Conservation (phyloP, 257 asterid species). For the Coffea eugenioides region DNA sequence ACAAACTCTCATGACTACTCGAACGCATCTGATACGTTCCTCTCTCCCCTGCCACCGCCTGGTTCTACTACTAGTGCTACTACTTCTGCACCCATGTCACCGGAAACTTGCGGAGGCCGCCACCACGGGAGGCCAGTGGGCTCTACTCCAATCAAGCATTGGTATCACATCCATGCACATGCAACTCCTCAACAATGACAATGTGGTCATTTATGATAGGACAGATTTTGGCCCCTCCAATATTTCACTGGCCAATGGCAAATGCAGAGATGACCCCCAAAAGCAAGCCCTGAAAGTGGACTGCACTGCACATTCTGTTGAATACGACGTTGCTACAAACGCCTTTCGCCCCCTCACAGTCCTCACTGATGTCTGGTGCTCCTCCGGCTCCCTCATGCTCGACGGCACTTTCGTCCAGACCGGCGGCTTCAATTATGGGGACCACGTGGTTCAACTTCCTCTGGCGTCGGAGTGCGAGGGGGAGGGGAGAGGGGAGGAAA, state of each 20-base stretch:
- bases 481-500: no score
- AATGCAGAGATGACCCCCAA: constrained; percentile 32
- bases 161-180: constrained; percentile 64
- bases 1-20: constrained; percentile 7
- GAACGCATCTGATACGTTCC: constrained; percentile 11
- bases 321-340: constrained; percentile 38
- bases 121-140: constrained; percentile 43
- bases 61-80: neutral
- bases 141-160: constrained; percentile 26
- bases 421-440: constrained; percentile 48
- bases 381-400: constrained; percentile 40
- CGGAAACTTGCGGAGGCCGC: neutral
- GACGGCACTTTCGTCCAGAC: constrained; percentile 46
- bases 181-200: constrained; percentile 52
- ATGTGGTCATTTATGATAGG: constrained; percentile 47
- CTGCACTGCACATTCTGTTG: constrained; percentile 60
- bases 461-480: no score
- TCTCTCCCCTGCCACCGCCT: constrained; percentile 25
- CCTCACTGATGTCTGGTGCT: constrained; percentile 50
- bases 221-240: constrained; percentile 52
- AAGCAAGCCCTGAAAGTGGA: constrained; percentile 26
- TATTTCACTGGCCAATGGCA: constrained; percentile 34
- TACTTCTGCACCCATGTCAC: neutral
- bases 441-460: constrained; percentile 25
- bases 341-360: constrained; percentile 44